Conservation (phyloP, 164 flowering plant genomes). For the Cinnamomum chago region DNA sequence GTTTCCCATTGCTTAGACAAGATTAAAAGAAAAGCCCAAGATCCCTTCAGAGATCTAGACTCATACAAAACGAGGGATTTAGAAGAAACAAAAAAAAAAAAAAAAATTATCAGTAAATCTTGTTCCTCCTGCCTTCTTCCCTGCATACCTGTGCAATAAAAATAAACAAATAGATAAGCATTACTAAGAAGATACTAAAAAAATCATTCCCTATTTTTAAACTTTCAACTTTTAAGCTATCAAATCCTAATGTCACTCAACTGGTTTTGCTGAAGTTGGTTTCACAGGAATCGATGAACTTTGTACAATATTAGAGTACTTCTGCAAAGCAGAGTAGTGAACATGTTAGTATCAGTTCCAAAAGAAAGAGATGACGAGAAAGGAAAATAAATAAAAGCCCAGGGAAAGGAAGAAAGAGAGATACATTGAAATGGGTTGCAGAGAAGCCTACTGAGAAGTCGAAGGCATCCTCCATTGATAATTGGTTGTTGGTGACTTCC, state of each 20-base stretch:
- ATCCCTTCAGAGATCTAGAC: conserved; percentile 26
- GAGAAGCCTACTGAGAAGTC: conserved; percentile 67
- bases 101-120: conserved; percentile 15
- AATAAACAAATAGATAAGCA: not conserved
- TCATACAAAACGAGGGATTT: conserved; percentile 7
- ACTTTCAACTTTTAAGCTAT: not conserved
- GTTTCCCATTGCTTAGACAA: conserved; percentile 58
- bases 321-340: conserved; percentile 20
- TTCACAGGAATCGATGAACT: conserved; percentile 37
- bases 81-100: conserved; percentile 10
- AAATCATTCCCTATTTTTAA: not conserved
- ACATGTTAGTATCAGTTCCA: not conserved
- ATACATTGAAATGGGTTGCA: conserved; percentile 45
- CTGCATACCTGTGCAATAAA: conserved; percentile 31
- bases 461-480: conserved; percentile 36
- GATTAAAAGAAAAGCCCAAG: conserved; percentile 27
- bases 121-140: conserved; percentile 43
- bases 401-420: not conserved
- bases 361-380: not conserved
- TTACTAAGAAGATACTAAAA: not conserved
- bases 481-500: conserved; percentile 25
- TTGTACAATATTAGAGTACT: conserved; percentile 38
- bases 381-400: not conserved
- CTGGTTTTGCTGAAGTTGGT: conserved; percentile 39
- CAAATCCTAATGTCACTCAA: conserved; percentile 22